These are phyloP conservation scores for Pyrus betulifolia DNA, from an alignment of 306 rosid genomes.

Conservation along the genomic window DNA sequence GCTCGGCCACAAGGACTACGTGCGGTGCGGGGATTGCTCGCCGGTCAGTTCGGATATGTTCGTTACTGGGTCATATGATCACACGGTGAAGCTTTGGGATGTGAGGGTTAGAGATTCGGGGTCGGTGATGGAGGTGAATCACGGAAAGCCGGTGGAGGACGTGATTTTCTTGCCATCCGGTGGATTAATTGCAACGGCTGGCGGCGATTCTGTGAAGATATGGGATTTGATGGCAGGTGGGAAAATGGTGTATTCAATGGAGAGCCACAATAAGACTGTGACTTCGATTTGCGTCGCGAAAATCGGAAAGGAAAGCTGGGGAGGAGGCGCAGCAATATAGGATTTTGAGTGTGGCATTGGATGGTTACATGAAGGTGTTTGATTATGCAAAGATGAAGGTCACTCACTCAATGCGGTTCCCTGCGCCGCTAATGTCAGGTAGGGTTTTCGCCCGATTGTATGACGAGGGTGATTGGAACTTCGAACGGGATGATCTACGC, in stretches of 20 bases:
- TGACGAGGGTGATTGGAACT: slow-evolving; percentile 60
- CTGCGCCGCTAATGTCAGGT: slow-evolving; percentile 77
- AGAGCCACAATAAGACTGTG: slow-evolving; percentile 87
- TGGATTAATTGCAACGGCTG: slow-evolving; percentile 74
- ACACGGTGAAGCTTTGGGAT: slow-evolving; percentile 82
- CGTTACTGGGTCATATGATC: slow-evolving; percentile 83
- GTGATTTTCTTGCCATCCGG: slow-evolving; percentile 69
- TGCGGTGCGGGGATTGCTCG: slow-evolving; percentile 80
- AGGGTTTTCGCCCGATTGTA: slow-evolving; percentile 56
- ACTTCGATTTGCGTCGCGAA: slow-evolving; percentile 62
- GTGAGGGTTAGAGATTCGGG: slow-evolving; percentile 48
- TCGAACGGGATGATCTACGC: slow-evolving; percentile 75
- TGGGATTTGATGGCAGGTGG: slow-evolving; percentile 96
- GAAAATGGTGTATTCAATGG: slow-evolving; percentile 63
- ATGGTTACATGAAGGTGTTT: slow-evolving; percentile 91
- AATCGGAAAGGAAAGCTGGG: slow-evolving; percentile 32
- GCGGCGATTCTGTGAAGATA: slow-evolving; percentile 71
- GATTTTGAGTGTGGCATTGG: slow-evolving; percentile 79
- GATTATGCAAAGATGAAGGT: slow-evolving; percentile 66
- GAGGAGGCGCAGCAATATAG: slow-evolving; percentile 55
- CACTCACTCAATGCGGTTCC: slow-evolving; percentile 83
- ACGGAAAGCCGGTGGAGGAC: slow-evolving; percentile 75
- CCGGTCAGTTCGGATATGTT: slow-evolving; percentile 53
- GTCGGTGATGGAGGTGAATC: slow-evolving; percentile 45
- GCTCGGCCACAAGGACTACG: slow-evolving; percentile 70